Percentiles rank a stretch among this genome's conserved stretches.
Conservation (phyloP, 345 rosid genomes). For the Rhodamnia argentea region DNA sequence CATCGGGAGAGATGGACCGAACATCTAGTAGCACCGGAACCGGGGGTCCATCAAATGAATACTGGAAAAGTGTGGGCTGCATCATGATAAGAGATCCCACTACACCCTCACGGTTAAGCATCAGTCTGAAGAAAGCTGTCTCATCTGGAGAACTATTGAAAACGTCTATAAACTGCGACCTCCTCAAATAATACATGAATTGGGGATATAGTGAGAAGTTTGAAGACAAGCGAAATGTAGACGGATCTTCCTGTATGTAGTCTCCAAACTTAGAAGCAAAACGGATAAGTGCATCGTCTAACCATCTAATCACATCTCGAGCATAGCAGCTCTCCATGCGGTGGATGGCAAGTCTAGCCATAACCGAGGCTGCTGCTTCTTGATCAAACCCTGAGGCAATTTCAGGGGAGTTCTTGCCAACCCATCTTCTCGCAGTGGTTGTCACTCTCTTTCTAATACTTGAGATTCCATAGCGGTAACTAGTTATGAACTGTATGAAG, state of each 20-base stretch:
- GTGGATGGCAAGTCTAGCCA: slow-evolving; percentile 88
- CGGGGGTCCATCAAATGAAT: slow-evolving; percentile 92
- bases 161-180: slow-evolving; percentile 96
- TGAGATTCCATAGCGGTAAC: slow-evolving; percentile 60
- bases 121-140: slow-evolving; percentile 74
- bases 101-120: slow-evolving; percentile 91
- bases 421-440: slow-evolving; percentile 96
- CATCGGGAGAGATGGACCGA: slow-evolving; percentile 62
- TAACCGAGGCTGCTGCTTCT: slow-evolving; percentile 91
- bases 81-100: slow-evolving; percentile 84
- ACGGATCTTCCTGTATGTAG: slow-evolving; percentile 83
- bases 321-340: slow-evolving; percentile 61
- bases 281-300: slow-evolving; percentile 68
- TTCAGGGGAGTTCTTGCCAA: slow-evolving; percentile 64
- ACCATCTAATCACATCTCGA: slow-evolving; percentile 82
- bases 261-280: slow-evolving; percentile 89
- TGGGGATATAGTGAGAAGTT: slow-evolving; percentile 93
- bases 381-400: slow-evolving; percentile 82
- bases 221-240: slow-evolving; percentile 75
- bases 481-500: slow-evolving; percentile 76
- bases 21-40: slow-evolving; percentile 91
- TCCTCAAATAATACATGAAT: slow-evolving; percentile 88
- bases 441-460: slow-evolving; percentile 70
- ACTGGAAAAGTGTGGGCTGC: slow-evolving; percentile 86
- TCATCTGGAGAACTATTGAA: slow-evolving; percentile 86